Conservation (phyloP, 805 yeast genomes). For the Dipodascopsis uninucleata region DNA sequence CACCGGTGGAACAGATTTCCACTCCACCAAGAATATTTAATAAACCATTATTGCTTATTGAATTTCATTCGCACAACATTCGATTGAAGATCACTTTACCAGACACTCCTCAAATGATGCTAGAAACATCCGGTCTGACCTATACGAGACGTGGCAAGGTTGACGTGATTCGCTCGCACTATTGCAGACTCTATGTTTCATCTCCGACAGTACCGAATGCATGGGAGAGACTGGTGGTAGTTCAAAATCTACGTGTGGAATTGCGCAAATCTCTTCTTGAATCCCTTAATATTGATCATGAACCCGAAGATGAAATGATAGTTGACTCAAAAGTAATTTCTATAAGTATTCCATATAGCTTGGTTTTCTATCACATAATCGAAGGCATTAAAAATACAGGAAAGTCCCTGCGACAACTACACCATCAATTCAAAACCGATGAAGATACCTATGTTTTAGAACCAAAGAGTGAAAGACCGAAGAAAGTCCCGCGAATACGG, state of each 20-base stretch:
- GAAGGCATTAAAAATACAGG: slow-evolving; percentile 68
- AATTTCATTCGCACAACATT: slow-evolving; percentile 33
- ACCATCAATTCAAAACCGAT: slow-evolving; percentile 34
- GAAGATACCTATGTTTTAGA: slow-evolving; percentile 25
- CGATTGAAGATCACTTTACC: slow-evolving; percentile 45
- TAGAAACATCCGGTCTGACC: slow-evolving; percentile 43
- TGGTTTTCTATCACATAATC: slow-evolving; percentile 71
- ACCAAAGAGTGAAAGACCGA: slow-evolving; percentile 31
- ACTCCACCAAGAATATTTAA: background rate
- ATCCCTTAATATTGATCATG: background rate
- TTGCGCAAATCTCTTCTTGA: slow-evolving; percentile 7
- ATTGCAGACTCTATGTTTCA: slow-evolving; percentile 45
- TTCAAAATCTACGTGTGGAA: slow-evolving; percentile 31
- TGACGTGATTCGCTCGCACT: slow-evolving; percentile 38
- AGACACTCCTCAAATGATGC: slow-evolving; percentile 44
- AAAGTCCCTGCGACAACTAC: slow-evolving; percentile 60
- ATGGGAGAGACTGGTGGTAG: slow-evolving; percentile 38
- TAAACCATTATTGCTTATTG: slow-evolving; percentile 23
- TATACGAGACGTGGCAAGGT: slow-evolving; percentile 32
- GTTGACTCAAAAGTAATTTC: slow-evolving; percentile 37
- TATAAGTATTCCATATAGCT: slow-evolving; percentile 61
- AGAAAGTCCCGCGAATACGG: slow-evolving; percentile 45
- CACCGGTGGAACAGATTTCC: background rate
- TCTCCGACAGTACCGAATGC: slow-evolving; percentile 45
- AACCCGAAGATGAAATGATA: slow-evolving; percentile 26